phyloP scores from a whole-genome alignment of 2,329 filamentous ascomycete genomes.

The Chalara sp. region DNA sequence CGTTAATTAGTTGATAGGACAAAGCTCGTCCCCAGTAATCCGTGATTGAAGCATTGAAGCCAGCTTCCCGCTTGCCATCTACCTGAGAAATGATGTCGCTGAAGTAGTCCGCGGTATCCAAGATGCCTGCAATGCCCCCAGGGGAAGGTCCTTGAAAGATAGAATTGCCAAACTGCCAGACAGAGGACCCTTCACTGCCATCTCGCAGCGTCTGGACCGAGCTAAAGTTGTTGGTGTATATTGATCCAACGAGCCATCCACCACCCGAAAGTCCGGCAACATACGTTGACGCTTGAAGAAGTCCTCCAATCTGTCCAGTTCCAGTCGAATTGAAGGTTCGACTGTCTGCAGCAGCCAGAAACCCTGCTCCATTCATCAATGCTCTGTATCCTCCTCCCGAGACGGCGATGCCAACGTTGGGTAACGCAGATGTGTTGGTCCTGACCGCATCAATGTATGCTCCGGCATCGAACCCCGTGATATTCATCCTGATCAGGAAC shows the following conservation, averaged over 20 bases:
- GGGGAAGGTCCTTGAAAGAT: slow-evolving; percentile 52
- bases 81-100: slow-evolving; percentile 51
- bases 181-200: slow-evolving; percentile 31
- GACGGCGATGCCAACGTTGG: slow-evolving; percentile 68
- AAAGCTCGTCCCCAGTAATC: slow-evolving; percentile 87
- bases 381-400: slow-evolving; percentile 85
- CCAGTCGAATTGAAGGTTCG: slow-evolving; percentile 57
- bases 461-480: slow-evolving; percentile 71
- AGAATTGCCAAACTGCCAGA: slow-evolving; percentile 58
- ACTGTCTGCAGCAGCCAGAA: slow-evolving; percentile 70
- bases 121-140: slow-evolving; percentile 39
- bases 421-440: slow-evolving; percentile 48
- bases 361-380: slow-evolving; percentile 77
- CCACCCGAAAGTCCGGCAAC: slow-evolving; percentile 76
- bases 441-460: slow-evolving; percentile 59
- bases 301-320: slow-evolving; percentile 66
- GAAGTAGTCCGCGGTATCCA: slow-evolving; percentile 57
- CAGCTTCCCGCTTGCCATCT: slow-evolving; percentile 52
- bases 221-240: slow-evolving; percentile 74
- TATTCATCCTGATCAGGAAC: slow-evolving; percentile 64
- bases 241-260: slow-evolving; percentile 76
- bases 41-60: slow-evolving; percentile 66
- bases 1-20: slow-evolving; percentile 80
- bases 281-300: slow-evolving; percentile 78
- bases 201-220: slow-evolving; percentile 52